Conservation (phyloP, 2,329 filamentous ascomycete genomes). For the Xylaria sp. region DNA sequence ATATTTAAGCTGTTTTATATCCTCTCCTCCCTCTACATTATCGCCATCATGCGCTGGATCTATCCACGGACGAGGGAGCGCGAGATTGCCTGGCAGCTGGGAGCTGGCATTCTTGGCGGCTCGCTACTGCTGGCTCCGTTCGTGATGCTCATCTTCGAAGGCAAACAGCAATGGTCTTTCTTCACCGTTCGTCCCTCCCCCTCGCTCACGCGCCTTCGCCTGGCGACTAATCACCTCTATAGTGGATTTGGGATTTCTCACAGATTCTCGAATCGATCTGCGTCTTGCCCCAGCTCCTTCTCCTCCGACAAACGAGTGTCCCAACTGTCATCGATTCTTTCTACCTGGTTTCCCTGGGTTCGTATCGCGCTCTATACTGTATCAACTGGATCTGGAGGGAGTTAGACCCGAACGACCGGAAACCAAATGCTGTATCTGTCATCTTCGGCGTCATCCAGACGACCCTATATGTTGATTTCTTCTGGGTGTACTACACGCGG, state of each 20-base stretch:
- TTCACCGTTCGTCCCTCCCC: constrained; percentile 50
- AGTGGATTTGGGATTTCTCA: constrained; percentile 88
- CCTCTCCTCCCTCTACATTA: constrained; percentile 80
- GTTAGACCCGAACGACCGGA: constrained; percentile 61
- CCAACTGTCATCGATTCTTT: constrained; percentile 97
- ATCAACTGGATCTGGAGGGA: constrained; percentile 85
- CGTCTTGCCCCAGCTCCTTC: constrained; percentile 86
- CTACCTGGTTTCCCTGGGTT: constrained; percentile 86
- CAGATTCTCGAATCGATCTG: constrained; percentile 91
- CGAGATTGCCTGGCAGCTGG: constrained; percentile 93
- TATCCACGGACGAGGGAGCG: constrained; percentile 87
- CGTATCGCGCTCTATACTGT: constrained; percentile 87
- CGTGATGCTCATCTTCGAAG: constrained; percentile 70
- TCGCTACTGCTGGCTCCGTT: constrained; percentile 74
- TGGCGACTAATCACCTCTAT: background rate
- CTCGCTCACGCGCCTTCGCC: background rate
- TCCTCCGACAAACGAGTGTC: constrained; percentile 91
- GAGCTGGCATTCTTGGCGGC: constrained; percentile 69
- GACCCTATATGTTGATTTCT: constrained; percentile 88
- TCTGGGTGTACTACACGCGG: constrained; percentile 93
- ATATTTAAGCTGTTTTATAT: constrained; percentile 92
- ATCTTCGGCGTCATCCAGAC: constrained; percentile 91
- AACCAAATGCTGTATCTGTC: constrained; percentile 74
- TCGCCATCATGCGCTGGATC: constrained; percentile 84
- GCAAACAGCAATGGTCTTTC: constrained; percentile 53